Conservation (phyloP, 495 filamentous ascomycete genomes). For the Penicillium silybi region DNA sequence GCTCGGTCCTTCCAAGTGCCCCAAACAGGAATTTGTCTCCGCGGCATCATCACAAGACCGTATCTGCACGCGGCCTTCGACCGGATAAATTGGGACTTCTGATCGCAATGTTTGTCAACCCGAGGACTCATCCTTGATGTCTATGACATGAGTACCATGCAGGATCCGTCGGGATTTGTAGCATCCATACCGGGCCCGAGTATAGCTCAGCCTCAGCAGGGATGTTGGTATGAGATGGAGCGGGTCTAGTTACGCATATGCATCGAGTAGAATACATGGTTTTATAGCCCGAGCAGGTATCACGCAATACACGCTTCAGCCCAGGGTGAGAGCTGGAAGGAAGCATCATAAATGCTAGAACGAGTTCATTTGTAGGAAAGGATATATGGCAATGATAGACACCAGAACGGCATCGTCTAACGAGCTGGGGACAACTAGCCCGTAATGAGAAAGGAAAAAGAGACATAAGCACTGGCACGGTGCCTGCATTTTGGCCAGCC, state of each 20-base stretch:
- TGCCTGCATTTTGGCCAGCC: constrained; percentile 22
- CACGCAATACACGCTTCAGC: too few relatives aligned
- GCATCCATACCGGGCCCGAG: not conserved
- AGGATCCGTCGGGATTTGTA: not conserved
- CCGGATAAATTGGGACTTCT: not conserved
- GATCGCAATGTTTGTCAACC: not conserved
- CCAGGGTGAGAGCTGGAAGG: not conserved
- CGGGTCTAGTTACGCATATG: not conserved
- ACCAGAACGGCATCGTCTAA: not conserved
- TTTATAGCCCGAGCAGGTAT: not conserved
- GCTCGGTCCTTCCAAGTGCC: not conserved
- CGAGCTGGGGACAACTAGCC: constrained; percentile 1
- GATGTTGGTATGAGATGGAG: not conserved
- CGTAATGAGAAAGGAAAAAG: not conserved
- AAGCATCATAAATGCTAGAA: not conserved
- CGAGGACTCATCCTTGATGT: not conserved
- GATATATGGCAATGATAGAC: not conserved
- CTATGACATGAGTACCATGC: not conserved
- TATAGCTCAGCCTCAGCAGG: not conserved
- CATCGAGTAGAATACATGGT: not conserved
- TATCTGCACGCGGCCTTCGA: not conserved
- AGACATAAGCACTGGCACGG: constrained; percentile 3
- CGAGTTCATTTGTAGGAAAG: not conserved
- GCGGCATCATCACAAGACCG: not conserved
- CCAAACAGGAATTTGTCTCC: not conserved